Base-by-base conservation (phyloP, 1,284 basidiomycete species). In the Golubevia pallescens region DNA sequence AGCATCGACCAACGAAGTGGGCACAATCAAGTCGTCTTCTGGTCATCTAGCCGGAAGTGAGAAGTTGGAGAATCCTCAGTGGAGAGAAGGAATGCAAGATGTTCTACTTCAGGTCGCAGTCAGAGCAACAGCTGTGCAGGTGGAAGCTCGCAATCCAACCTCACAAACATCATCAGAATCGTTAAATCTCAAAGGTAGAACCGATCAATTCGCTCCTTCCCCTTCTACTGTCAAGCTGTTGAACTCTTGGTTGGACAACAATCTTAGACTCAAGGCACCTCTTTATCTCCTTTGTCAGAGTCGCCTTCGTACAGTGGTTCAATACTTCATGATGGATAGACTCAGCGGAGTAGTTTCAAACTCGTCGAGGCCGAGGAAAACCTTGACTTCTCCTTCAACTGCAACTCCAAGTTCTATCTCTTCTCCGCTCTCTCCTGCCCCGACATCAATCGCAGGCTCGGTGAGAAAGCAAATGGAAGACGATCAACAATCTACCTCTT, bases 41-140 rank as follows among this genome's bases (percentile, higher is more conserved):
- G 73, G 69, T n/a, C n/a, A n/a, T n/a, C n/a, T n/a, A 16, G 65
- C 65, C 28, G 78, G 79, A 7, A 69, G 75, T 23, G 70, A 65
- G 58, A 84, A 85, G 71, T 85, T 87, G 59, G 88, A 89, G 52
- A 77, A 85, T 64, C 86, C 87, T 58, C 86, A 87, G 63, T 89
- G 89, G 88, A 85, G 86, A 65, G 84, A 78, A 51, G 87, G 88
- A 60, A 89, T 90, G 81, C 87, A 89, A 62, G 90, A 90, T 70
- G 88, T 92, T 57, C 88, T 90, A 10, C 84, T 92, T 34, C 91
- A 93, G 78, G 86, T 92, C 59, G 91, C 90, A 1, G 89, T 88
- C 68, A 88, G 90, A 56, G 90, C 90, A 8, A 58, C 65, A 3
- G 66, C 69, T 7, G 70, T 77, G n/a, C 76, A 76, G 60, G 8